phyloP scores from a whole-genome alignment of 192 early-diverging fungal genomes.

The Powellomyces hirtus region DNA sequence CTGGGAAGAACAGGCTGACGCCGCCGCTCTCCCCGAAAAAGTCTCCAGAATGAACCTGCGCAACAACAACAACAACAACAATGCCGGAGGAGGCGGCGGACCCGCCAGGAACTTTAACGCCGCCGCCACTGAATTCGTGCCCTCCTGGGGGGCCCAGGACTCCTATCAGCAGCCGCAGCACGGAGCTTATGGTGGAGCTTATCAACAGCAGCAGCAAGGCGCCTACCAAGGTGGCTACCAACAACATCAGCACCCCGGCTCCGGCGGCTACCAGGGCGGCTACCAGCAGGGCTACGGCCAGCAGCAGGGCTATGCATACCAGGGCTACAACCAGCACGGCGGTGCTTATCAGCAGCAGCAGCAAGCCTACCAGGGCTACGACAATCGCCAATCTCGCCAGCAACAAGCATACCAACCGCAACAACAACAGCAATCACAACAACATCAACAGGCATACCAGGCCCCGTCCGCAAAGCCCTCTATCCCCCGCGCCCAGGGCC shows the following conservation, averaged over 20 bases:
- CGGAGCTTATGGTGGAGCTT: no score
- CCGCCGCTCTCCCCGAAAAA: not conserved
- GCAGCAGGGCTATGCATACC: slow-evolving; percentile 12
- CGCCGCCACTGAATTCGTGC: slow-evolving; percentile 48
- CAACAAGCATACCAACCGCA: slow-evolving; percentile 7
- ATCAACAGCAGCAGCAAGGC: slow-evolving; percentile 14
- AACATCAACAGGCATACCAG: slow-evolving; percentile 33
- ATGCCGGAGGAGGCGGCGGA: slow-evolving; percentile 11
- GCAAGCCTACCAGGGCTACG: slow-evolving; percentile 9
- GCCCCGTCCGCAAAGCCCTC: not conserved
- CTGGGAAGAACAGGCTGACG: not conserved
- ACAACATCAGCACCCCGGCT: slow-evolving; percentile 13
- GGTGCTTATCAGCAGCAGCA: slow-evolving; percentile 26
- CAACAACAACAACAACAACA: not conserved
- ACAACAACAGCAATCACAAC: slow-evolving; percentile 33
- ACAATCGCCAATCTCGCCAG: slow-evolving; percentile 21
- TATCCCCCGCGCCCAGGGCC: not conserved
- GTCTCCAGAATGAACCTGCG: slow-evolving; percentile 18
- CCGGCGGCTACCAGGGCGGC: slow-evolving; percentile 2
- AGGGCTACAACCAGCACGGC: slow-evolving; percentile 14
- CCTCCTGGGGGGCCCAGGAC: slow-evolving; percentile 17
- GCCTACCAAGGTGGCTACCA: slow-evolving; percentile 20
- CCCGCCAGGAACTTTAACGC: slow-evolving; percentile 21
- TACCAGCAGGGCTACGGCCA: slow-evolving; percentile 20
- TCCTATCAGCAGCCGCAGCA: not conserved